A percentile compares a stretch with the other conserved stretches of the same genome.
These are phyloP conservation scores for Trichosporon sp. DNA, from an alignment of 1,284 basidiomycete genomes.

Conservation along the genomic window DNA sequence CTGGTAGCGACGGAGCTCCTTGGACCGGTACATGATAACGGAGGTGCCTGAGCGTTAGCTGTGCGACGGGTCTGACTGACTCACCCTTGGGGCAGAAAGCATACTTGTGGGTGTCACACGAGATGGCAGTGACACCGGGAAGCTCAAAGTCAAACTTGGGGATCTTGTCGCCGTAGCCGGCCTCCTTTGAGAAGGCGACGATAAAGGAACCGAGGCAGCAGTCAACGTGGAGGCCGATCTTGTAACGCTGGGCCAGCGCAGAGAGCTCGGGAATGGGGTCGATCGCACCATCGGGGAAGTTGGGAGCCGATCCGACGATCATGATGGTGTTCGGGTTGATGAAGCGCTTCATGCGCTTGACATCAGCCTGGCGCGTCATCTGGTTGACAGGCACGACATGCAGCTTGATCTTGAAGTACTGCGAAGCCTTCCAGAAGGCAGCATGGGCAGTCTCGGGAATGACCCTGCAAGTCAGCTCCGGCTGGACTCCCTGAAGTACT, in stretches of 20 bases:
- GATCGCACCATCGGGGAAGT: conserved; percentile 85
- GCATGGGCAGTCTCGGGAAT: conserved; percentile 83
- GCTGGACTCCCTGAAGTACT: conserved; percentile 32
- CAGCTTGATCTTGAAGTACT: conserved; percentile 88
- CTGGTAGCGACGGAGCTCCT: conserved; percentile 68
- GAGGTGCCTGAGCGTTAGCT: conserved; percentile 63
- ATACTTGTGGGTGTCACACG: conserved; percentile 69
- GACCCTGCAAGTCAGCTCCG: conserved; percentile 53
- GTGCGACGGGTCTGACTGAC: conserved; percentile 12
- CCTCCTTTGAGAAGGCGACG: conserved; percentile 74
- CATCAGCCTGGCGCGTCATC: conserved; percentile 70
- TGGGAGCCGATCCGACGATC: conserved; percentile 84
- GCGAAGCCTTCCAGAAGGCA: conserved; percentile 88
- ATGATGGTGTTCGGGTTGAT: conserved; percentile 58
- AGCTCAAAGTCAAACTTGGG: conserved; percentile 78
- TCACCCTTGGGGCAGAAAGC: conserved; percentile 58
- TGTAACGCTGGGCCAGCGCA: conserved; percentile 67
- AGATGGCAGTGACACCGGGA: conserved; percentile 80
- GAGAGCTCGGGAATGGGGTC: conserved; percentile 83
- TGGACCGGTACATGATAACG: conserved; percentile 82
- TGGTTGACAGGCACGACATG: conserved; percentile 83
- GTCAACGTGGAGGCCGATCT: conserved; percentile 86
- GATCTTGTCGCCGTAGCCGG: conserved; percentile 45
- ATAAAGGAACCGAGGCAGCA: conserved; percentile 91
- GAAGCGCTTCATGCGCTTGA: conserved; percentile 73